phyloP scores from a whole-genome alignment of 2,329 filamentous ascomycete genomes.

The Colletotrichum lini region DNA sequence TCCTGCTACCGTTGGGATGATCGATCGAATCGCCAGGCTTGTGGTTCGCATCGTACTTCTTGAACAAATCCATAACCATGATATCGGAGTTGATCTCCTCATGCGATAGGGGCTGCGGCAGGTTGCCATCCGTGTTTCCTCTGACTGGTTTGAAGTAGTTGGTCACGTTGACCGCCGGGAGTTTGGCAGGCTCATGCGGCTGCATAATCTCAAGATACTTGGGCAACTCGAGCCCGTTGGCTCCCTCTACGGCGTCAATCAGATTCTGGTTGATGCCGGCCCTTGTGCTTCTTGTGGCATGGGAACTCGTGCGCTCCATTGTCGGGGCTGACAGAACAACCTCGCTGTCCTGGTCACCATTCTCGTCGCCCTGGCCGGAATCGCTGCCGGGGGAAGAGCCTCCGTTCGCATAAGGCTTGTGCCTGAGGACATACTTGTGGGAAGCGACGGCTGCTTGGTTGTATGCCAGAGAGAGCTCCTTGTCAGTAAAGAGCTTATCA shows the following conservation, averaged over 20 bases:
- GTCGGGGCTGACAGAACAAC: constrained; percentile 63
- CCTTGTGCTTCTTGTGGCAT: constrained; percentile 75
- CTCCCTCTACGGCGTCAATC: constrained; percentile 72
- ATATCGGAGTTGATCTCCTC: constrained; percentile 70
- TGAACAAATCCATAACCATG: constrained; percentile 70
- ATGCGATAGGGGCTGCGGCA: constrained; percentile 63
- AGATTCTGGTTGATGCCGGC: constrained; percentile 69
- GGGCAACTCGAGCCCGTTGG: constrained; percentile 72
- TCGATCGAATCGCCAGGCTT: constrained; percentile 71
- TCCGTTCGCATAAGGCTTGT: constrained; percentile 66
- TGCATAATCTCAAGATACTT: constrained; percentile 71
- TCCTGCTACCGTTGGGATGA: constrained; percentile 66
- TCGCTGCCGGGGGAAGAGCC: constrained; percentile 68
- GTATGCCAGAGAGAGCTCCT: constrained; percentile 77
- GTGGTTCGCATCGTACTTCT: constrained; percentile 68
- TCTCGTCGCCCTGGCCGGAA: constrained; percentile 66
- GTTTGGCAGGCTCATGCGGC: constrained; percentile 68
- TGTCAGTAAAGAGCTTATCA: constrained; percentile 80
- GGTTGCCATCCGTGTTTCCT: constrained; percentile 69
- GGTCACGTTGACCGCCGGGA: constrained; percentile 69
- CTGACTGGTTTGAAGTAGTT: constrained; percentile 73
- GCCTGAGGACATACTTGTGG: constrained; percentile 73
- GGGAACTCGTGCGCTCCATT: constrained; percentile 76
- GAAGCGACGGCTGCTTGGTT: constrained; percentile 74
- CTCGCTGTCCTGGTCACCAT: constrained; percentile 64